Percentiles rank a stretch among this genome's conserved stretches.
Evolutionary conservation across 2,329 filamentous ascomycete species (phyloP).

Genomic region (Microsporum ferrugineum): DNA sequence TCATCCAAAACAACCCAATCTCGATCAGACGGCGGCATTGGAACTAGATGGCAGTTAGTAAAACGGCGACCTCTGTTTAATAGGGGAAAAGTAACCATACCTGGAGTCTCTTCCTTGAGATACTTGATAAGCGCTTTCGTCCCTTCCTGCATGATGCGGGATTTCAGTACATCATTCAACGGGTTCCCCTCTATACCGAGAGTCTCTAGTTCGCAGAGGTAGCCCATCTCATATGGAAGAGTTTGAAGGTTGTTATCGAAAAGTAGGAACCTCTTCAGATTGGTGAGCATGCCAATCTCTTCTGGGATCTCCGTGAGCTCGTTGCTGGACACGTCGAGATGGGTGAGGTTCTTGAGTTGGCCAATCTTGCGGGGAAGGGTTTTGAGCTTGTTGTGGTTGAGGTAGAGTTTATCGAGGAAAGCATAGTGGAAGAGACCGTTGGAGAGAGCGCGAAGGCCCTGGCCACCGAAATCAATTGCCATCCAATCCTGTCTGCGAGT

Average conservation of each 20-base stretch:
- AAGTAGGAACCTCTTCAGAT: conserved; percentile 69
- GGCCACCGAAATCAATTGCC: conserved; percentile 89
- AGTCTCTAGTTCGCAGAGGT: conserved; percentile 75
- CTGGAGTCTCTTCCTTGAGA: conserved; percentile 71
- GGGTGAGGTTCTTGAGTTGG: conserved; percentile 63
- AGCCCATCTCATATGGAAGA: conserved; percentile 77
- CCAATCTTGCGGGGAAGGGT: conserved; percentile 72
- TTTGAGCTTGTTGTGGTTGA: conserved; percentile 83
- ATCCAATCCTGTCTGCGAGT: conserved; percentile 67
- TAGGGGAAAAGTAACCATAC: conserved; percentile 43
- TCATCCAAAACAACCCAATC: conserved; percentile 65
- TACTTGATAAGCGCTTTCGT: conserved; percentile 74
- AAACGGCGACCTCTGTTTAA: not conserved
- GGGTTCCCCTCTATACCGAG: conserved; percentile 90
- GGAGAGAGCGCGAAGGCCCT: conserved; percentile 75
- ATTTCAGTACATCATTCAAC: conserved; percentile 61
- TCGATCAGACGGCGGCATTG: conserved; percentile 63
- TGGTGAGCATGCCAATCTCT: conserved; percentile 94
- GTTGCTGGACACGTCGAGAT: conserved; percentile 84
- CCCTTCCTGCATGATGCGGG: conserved; percentile 74
- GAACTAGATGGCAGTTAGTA: conserved; percentile 43
- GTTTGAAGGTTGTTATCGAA: conserved; percentile 83
- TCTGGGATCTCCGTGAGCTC: conserved; percentile 68
- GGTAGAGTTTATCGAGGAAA: conserved; percentile 83
- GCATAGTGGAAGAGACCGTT: conserved; percentile 71